Evolutionary conservation across 2,329 filamentous ascomycete genomes (phyloP).

Genomic region (Blastomyces silverae): DNA sequence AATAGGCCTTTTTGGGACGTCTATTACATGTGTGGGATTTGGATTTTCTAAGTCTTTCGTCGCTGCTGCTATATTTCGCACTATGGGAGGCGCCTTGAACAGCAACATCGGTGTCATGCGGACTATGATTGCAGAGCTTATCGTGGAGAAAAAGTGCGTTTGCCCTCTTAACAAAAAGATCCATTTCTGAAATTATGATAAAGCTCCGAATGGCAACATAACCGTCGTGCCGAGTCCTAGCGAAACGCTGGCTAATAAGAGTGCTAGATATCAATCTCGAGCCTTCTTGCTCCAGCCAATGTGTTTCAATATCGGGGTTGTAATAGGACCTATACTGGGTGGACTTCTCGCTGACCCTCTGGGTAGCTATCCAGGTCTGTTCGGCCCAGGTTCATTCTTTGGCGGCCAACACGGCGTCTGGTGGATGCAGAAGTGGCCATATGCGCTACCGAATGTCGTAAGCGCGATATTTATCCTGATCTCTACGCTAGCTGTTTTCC

Average conservation of each 20-base stretch:
- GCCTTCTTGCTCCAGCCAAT: conserved; percentile 58
- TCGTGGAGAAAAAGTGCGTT: conserved; percentile 58
- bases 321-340: conserved; percentile 55
- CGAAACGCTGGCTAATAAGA: conserved; percentile 23
- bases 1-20: conserved; percentile 66
- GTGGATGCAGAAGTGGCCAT: conserved; percentile 62
- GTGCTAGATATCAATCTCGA: conserved; percentile 40
- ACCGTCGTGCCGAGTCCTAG: not conserved
- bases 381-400: conserved; percentile 54
- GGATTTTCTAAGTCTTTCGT: conserved; percentile 61
- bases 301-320: conserved; percentile 62
- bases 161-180: not conserved
- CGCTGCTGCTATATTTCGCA: conserved; percentile 58
- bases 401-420: conserved; percentile 53
- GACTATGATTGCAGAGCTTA: conserved; percentile 66
- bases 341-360: conserved; percentile 63
- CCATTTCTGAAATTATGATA: not conserved
- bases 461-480: conserved; percentile 55
- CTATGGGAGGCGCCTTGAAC: conserved; percentile 60
- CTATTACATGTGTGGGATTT: conserved; percentile 59
- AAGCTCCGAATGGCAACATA: not conserved
- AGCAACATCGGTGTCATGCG: conserved; percentile 69
- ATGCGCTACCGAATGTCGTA: conserved; percentile 62
- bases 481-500: conserved; percentile 51
- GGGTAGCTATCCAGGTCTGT: conserved; percentile 54